A percentile compares a stretch with the other conserved stretches of the same genome.
Conservation (phyloP, 2,329 filamentous ascomycete species). For the Eutypa lata region DNA sequence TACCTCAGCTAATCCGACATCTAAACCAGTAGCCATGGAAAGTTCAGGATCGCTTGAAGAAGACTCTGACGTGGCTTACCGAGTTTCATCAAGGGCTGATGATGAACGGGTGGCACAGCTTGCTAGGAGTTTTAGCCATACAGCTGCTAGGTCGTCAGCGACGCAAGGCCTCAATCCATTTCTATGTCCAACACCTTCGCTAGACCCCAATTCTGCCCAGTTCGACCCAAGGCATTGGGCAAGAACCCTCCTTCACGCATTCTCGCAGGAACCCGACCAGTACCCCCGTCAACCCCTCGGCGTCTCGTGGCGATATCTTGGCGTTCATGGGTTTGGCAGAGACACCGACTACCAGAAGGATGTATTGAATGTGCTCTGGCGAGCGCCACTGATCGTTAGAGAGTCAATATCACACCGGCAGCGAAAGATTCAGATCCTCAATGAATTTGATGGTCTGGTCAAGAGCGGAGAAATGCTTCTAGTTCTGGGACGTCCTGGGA, state of each 20-base stretch:
- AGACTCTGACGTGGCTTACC: neutral
- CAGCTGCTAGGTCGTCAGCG: conserved; percentile 4
- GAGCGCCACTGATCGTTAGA: conserved; percentile 15
- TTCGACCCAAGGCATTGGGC: conserved; percentile 45
- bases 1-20: neutral
- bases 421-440: conserved; percentile 46
- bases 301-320: conserved; percentile 35
- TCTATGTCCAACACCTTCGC: conserved; percentile 22
- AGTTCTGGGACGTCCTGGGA: conserved; percentile 43
- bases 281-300: conserved; percentile 36
- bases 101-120: conserved; percentile 11
- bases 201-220: conserved; percentile 41
- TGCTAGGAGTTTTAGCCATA: conserved; percentile 12
- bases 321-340: conserved; percentile 35
- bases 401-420: conserved; percentile 20
- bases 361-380: conserved; percentile 26
- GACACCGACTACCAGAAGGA: conserved; percentile 34
- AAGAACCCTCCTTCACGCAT: conserved; percentile 41
- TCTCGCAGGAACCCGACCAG: conserved; percentile 30
- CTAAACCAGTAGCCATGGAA: neutral
- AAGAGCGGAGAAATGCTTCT: conserved; percentile 49
- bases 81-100: neutral
- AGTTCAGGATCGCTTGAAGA: neutral
- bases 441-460: conserved; percentile 50
- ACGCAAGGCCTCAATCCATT: conserved; percentile 19